Evolutionary conservation across 176 grass and related monocot genomes (phyloP), one percentile per base, ranked within the genome.

Genomic region (Zea luxurians): DNA sequence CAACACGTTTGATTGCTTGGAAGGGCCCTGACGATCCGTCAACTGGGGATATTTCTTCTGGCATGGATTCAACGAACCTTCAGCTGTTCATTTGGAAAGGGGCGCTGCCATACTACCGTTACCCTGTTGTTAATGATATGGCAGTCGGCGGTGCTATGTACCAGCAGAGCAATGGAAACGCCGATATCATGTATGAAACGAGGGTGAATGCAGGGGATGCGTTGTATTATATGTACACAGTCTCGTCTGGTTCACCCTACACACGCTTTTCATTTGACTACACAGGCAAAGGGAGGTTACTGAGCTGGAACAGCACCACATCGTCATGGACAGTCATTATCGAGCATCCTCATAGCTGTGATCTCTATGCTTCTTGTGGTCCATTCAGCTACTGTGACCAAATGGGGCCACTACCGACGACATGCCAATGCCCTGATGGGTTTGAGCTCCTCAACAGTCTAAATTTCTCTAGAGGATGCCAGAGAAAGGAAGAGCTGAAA

Each of bases 371-470:
- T 0, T 70, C 70, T 0, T 93, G 90, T 57, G 90, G 87, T 6
- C 60, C 67, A 3, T 89, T 49, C 17, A 62, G 87, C 0, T 80
- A 84, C 9, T 84, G 90, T 2, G 65, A 86, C 78, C 68, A 20
- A 20, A 68, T 55, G 20, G 35, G 47, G 43, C 55, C 69, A 69
- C n/a, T 2, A 5, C 61, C 50, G 13, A 52, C 42, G 2, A 64
- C 75, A 7, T 92, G 90, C 68, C 18, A 7, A 10, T 92, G 90
- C 48, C 81, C 74, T 0, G 37, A 70, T 11, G 90, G 90, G 2
- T 92, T 89, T 16, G 61, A 86, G 37, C 37, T 60, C 3, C 5
- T 70, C 64, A 2, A 63, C 12, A 13, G 68, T 9, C 68, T 21
- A 7, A 35, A 68, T 41, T 44, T 61, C 5, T 85, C 82, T 6